phyloP scores from a whole-genome alignment of 1,284 basidiomycete genomes.

The Puccinia horiana region DNA sequence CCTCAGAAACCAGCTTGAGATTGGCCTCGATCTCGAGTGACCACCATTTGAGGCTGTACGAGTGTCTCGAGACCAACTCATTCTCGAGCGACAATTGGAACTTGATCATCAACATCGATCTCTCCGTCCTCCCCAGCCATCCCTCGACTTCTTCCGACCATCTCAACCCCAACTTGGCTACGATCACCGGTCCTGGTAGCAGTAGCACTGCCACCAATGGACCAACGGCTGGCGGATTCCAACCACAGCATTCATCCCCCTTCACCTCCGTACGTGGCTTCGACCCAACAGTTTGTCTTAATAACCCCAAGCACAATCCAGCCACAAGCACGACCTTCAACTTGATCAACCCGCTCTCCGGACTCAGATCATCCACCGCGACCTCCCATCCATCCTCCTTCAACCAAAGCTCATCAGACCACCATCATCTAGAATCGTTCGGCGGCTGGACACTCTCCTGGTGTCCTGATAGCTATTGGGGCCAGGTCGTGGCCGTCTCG shows the following conservation, averaged over 20 bases:
- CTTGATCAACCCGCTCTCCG: conserved; percentile 39
- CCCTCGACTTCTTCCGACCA: conserved; percentile 47
- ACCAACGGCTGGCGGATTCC: not conserved
- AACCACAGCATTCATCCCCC: conserved; percentile 9
- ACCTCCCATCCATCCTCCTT: not conserved
- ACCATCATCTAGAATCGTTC: conserved; percentile 63
- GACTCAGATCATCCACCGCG: conserved; percentile 16
- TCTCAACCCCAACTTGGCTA: conserved; percentile 10
- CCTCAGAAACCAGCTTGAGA: conserved; percentile 79
- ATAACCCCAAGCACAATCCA: conserved; percentile 60
- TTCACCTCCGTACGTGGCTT: conserved; percentile 52
- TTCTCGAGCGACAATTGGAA: conserved; percentile 67
- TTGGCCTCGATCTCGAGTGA: conserved; percentile 70
- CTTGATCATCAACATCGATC: conserved; percentile 74
- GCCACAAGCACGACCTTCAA: conserved; percentile 37
- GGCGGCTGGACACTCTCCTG: conserved; percentile 89
- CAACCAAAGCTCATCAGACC: not conserved
- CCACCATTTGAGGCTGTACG: conserved; percentile 80
- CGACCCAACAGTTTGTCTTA: conserved; percentile 45
- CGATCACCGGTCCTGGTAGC: conserved; percentile 9
- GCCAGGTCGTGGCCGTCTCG: conserved; percentile 76
- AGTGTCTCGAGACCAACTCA: conserved; percentile 77
- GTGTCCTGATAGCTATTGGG: conserved; percentile 93
- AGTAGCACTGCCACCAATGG: not conserved
- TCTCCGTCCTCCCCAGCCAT: conserved; percentile 62